Percentiles rank a stretch among this genome's conserved stretches.
These are phyloP conservation scores for Dictyostelium brefeldianum DNA, from an alignment of 78 protist species.

Conservation along the genomic window DNA sequence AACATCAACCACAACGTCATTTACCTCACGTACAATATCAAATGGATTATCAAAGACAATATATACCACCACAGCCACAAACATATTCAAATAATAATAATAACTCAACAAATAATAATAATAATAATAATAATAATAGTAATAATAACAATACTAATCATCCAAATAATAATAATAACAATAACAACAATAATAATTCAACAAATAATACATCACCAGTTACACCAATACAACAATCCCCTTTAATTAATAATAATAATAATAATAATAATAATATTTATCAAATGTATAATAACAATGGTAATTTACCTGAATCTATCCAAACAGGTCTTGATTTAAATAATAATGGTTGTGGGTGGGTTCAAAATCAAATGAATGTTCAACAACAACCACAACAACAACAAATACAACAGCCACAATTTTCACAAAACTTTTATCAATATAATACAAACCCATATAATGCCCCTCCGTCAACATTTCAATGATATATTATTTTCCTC, in stretches of 20 bases:
- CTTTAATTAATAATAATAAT: neutral
- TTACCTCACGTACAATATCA: neutral
- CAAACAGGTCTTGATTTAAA: neutral
- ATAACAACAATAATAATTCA: no score
- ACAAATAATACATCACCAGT: neutral
- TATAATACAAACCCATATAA: neutral
- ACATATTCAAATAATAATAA: no score
- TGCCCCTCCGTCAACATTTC: slow-evolving; percentile 1
- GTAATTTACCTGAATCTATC: neutral
- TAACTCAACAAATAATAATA: neutral
- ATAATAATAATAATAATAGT: no score
- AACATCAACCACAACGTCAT: neutral
- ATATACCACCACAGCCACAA: neutral
- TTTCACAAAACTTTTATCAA: slow-evolving; percentile 1
- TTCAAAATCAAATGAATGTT: neutral
- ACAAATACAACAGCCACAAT: neutral
- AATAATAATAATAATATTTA: neutral
- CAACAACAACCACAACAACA: neutral
- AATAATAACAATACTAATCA: no score
- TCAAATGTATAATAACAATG: neutral
- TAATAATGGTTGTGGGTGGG: neutral
- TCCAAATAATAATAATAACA: no score
- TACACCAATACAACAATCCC: neutral
- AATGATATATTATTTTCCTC: neutral
- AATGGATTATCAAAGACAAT: slow-evolving; percentile 20